phyloP scores from a whole-genome alignment of 2,329 filamentous ascomycete genomes.

The Aspergillus tanneri region DNA sequence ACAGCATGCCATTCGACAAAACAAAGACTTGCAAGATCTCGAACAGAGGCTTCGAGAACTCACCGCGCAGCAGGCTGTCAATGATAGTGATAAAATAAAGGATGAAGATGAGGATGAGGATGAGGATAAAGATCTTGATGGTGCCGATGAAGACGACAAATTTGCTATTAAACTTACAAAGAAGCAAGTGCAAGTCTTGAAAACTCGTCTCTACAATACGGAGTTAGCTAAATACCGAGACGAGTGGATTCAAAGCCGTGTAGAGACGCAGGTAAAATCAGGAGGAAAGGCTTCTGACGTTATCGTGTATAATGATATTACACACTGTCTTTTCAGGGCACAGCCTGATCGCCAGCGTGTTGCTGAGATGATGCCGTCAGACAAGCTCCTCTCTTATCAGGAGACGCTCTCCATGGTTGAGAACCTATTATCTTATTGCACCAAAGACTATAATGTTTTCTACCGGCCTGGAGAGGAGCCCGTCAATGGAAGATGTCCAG shows the following conservation, averaged over 20 bases:
- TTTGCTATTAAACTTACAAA: too few species aligned
- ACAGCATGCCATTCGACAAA: conserved; percentile 10
- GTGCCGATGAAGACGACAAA: too few species aligned
- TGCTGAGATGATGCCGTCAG: conserved; percentile 3
- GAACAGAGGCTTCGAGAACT: conserved; percentile 9
- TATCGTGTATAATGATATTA: conserved; percentile 4
- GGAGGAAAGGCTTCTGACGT: conserved; percentile 4
- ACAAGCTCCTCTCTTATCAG: conserved; percentile 4
- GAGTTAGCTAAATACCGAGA: conserved; percentile 4
- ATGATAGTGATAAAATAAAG: too few species aligned
- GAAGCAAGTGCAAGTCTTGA: conserved; percentile 1
- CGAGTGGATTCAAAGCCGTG: conserved; percentile 4
- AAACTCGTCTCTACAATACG: conserved; percentile 4
- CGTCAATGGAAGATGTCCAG: background rate
- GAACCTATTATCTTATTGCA: background rate
- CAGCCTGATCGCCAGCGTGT: conserved; percentile 7
- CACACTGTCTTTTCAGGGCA: conserved; percentile 6
- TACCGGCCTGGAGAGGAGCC: background rate
- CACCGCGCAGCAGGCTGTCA: too few species aligned
- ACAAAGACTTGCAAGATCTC: conserved; percentile 11
- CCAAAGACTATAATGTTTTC: background rate
- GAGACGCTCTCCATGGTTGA: conserved; percentile 7
- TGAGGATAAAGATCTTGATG: too few species aligned
- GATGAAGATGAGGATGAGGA: too few species aligned
- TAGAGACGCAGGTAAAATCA: conserved; percentile 6